Evolutionary conservation across 441 rosid genomes (phyloP).

Genomic region (Adansonia grandidieri): DNA sequence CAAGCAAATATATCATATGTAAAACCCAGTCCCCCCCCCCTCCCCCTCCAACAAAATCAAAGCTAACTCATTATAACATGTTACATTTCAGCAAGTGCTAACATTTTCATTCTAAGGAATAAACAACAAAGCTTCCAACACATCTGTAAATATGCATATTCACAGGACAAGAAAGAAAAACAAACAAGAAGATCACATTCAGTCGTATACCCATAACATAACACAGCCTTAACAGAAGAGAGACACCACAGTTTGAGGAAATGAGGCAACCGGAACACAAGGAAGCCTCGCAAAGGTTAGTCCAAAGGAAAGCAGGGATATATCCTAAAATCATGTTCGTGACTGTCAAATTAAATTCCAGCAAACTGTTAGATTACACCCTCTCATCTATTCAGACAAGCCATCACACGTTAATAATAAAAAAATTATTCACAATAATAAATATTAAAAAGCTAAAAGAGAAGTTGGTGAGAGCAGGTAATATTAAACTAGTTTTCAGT

Average conservation of each 20-base stretch:
- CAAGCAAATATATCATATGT: no score
- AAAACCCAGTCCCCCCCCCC: neutral
- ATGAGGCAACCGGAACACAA: neutral
- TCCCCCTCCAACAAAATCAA: neutral
- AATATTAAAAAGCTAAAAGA: neutral
- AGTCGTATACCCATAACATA: conserved; percentile 8
- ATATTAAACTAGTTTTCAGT: neutral
- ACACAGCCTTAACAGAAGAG: neutral
- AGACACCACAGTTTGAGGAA: neutral
- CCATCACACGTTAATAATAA: neutral
- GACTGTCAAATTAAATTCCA: neutral
- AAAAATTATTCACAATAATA: neutral
- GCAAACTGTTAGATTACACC: neutral
- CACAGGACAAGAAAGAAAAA: neutral
- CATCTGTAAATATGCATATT: neutral
- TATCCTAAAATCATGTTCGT: neutral
- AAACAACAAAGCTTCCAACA: neutral
- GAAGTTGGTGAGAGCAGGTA: neutral
- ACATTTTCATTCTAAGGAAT: neutral
- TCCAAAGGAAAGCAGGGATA: neutral
- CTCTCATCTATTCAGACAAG: neutral
- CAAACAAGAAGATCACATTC: neutral
- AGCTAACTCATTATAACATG: neutral
- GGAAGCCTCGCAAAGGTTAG: neutral
- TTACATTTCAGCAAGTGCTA: neutral